Conservation (phyloP, 495 filamentous ascomycete species). For the Penicillium alfredii region DNA sequence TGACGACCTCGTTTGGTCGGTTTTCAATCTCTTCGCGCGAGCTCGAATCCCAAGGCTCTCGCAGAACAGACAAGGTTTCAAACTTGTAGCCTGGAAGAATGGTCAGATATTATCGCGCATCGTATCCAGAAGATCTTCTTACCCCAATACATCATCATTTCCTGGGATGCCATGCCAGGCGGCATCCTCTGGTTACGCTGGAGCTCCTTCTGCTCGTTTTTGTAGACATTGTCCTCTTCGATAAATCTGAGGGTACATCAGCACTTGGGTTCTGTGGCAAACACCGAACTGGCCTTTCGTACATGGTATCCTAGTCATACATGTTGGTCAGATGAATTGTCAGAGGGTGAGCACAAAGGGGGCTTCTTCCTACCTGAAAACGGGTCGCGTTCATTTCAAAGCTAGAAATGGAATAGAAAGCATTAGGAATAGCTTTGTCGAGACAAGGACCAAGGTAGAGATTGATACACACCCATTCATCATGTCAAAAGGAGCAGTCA, state of each 20-base stretch:
- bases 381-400: constrained; percentile 95
- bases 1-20: constrained; percentile 64
- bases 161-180: constrained; percentile 53
- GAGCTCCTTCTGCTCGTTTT: constrained; percentile 46
- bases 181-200: constrained; percentile 48
- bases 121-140: constrained; percentile 1
- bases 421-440: too few relatives aligned
- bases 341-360: constrained; percentile 5
- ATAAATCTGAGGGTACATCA: constrained; percentile 63
- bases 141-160: constrained; percentile 64
- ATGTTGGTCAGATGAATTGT: constrained; percentile 9
- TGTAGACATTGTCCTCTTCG: constrained; percentile 78
- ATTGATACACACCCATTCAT: constrained; percentile 71
- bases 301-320: constrained; percentile 79
- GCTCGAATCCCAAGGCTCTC: constrained; percentile 62
- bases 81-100: constrained; percentile 85
- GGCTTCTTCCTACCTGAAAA: constrained; percentile 68
- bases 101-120: constrained; percentile 11
- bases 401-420: constrained; percentile 34
- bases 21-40: constrained; percentile 70
- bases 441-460: too few relatives aligned
- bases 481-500: constrained; percentile 75
- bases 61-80: constrained; percentile 74
- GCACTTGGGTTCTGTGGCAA: too few relatives aligned
- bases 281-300: too few relatives aligned